Evolutionary conservation across 345 rosid species (phyloP), one percentile per base, ranked within the genome.

Genomic region (Trapa incisa): DNA sequence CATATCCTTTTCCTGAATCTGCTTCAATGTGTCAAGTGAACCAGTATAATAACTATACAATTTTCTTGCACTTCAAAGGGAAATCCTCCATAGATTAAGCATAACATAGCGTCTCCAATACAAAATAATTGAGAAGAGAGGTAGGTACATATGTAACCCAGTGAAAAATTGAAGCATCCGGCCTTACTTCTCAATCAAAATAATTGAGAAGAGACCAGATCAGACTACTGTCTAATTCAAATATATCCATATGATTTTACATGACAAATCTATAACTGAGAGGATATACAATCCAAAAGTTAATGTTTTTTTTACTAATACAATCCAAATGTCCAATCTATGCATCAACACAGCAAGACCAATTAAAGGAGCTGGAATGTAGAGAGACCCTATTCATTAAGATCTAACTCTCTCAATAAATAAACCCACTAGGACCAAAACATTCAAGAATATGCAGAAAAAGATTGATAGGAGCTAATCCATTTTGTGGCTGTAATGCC

Each of bases 21-120:
- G 97, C 76, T 77, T 74, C 68, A 91, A 78, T 33, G 91, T 90
- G 73, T 94, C 95, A 71, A n/a, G n/a, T n/a, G 97, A 62, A 91
- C 91, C 99, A 91, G 83, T 65, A 79, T 75, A 43, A 65, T 6
- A 64, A 22, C n/a, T 6, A 2, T 39, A 39, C 67, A 33, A 33
- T 38, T 64, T 39, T 17, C 42, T 41, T 42, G 12, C 35, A 64
- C 47, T 6, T 38, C 32, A 37, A 64, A 41, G 2, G 48, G 0
- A 1, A 33, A 38, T 12, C 12, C 16, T 35, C 4, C 2, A 29
- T 38, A 58, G 63, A 58, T 58, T 38, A 33, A 35, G 63, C 63
- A 37, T 11, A 38, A 58, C 12, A 58, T 54, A 22, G 29, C n/a
- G 9, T 22, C 33, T 54, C 10, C 60, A 50, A 50, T 41, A 14